Conservation (phyloP, 352 stramenopile species). For the Pythium rhizo-oryzae region DNA sequence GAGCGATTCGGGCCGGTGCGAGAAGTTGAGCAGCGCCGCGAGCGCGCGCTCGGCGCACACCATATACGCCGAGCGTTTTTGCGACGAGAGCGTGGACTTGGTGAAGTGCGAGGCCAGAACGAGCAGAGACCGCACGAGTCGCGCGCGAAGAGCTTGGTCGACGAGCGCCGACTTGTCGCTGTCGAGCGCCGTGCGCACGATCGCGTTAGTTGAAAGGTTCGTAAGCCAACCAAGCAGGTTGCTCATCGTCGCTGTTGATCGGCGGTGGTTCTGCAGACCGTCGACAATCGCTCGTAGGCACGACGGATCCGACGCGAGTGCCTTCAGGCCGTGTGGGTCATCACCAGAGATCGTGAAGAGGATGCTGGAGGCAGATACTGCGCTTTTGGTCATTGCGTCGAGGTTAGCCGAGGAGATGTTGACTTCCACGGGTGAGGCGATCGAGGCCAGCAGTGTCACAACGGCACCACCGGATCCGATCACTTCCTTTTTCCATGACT, state of each 20-base stretch:
- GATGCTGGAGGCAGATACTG: conserved; percentile 42
- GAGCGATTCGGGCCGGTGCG: conserved; percentile 38
- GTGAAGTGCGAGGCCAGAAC: conserved; percentile 24
- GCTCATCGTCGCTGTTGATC: conserved; percentile 11
- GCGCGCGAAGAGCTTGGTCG: conserved; percentile 1
- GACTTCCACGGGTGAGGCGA: not conserved
- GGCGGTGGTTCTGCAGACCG: conserved; percentile 11
- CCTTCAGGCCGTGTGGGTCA: conserved; percentile 27
- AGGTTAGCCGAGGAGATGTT: not conserved
- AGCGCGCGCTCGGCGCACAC: conserved; percentile 47
- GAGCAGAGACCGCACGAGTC: conserved; percentile 30
- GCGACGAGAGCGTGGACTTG: not conserved
- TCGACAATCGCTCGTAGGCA: conserved; percentile 20
- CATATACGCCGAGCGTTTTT: conserved; percentile 2
- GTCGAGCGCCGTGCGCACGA: conserved; percentile 26
- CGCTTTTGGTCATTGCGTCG: not conserved
- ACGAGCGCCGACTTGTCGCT: not conserved
- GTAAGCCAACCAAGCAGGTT: conserved; percentile 59
- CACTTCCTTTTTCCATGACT: conserved; percentile 58
- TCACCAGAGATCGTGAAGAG: conserved; percentile 63
- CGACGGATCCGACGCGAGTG: conserved; percentile 16
- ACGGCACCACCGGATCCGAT: conserved; percentile 2
- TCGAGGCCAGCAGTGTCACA: not conserved
- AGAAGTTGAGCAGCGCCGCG: conserved; percentile 69
- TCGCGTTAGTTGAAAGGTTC: conserved; percentile 55